phyloP scores from a whole-genome alignment of 202 grass and related monocot genomes.

The Saccharum hybrid region DNA sequence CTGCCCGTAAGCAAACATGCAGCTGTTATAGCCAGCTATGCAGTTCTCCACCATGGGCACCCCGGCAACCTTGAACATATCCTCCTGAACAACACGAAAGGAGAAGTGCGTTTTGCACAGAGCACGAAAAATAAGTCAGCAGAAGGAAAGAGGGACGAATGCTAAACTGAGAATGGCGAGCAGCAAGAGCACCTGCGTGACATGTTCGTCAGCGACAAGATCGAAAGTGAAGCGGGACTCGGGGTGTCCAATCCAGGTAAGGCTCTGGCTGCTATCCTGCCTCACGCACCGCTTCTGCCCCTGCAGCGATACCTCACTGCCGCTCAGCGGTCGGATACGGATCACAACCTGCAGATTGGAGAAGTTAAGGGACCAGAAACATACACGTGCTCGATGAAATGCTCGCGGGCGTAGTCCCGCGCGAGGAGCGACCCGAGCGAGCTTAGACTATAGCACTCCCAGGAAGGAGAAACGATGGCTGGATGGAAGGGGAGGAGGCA shows the following conservation, averaged over 20 bases:
- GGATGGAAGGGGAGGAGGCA: neutral
- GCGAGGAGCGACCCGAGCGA: neutral
- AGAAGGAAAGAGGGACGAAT: neutral
- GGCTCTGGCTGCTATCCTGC: slow-evolving; percentile 75
- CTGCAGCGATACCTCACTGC: slow-evolving; percentile 78
- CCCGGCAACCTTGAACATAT: slow-evolving; percentile 88
- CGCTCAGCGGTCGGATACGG: slow-evolving; percentile 79
- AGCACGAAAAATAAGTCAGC: neutral
- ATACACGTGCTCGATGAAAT: slow-evolving; percentile 35
- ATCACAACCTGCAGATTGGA: slow-evolving; percentile 71
- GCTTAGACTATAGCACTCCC: neutral
- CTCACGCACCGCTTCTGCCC: slow-evolving; percentile 70
- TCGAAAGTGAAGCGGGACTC: slow-evolving; percentile 98
- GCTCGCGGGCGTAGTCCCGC: neutral
- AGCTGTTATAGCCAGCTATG: slow-evolving; percentile 92
- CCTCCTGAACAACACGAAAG: slow-evolving; percentile 61
- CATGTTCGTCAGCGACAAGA: slow-evolving; percentile 90
- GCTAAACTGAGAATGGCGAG: neutral
- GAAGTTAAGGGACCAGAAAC: neutral
- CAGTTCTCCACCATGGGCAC: slow-evolving; percentile 98
- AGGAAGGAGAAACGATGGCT: neutral
- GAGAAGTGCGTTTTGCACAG: slow-evolving; percentile 3
- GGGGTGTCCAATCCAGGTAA: slow-evolving; percentile 84
- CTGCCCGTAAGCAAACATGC: slow-evolving; percentile 98
- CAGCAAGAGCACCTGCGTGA: slow-evolving; percentile 62